Base-by-base conservation (phyloP, 78 protist genomes). In the Dictyostelium purpureum region DNA sequence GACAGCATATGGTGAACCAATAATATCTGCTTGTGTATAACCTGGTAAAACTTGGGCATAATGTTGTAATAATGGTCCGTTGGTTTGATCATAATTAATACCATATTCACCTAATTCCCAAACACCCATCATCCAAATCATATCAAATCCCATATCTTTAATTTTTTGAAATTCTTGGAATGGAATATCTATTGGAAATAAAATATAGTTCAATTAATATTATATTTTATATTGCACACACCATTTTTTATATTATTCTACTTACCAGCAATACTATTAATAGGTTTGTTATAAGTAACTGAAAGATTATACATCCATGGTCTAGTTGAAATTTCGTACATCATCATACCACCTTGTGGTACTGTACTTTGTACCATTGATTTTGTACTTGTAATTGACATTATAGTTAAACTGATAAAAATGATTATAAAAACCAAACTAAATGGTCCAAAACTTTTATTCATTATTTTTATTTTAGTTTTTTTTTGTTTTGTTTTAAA, bases 1-100 rank as follows among this genome's bases (percentile, higher is more conserved):
- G 51, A 96, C 94, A 0, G 97, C 98, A 66, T 79, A 97, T 24
- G 98, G 98, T 47, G 98, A 97, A 6, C 98, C 98, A 43, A 97
- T 97, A 59, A 97, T 77, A 80, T 97, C 98, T 11, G 73, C 96
- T 28, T 43, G 19, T 9, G 49, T 69, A 47, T 16, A 97, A 0
- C 94, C 96, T 40, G 96, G 96, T 28, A 95, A 70, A 10, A 75
- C 83, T 56, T 74, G 79, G 31, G 38, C 79, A 67, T 88, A 97
- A n/a, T 74, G 88, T 24, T 78, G 61, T 11, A 88, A 26, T 35
- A 96, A 80, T 18, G 59, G 89, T 40, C 82, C 88, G 73, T 96
- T 95, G 11, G 98, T 96, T 24, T 83, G 79, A 54, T 95, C 97
- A 83, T 77, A 51, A 33, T 90, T 73, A 47, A 89, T 24, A 18